Percentiles rank a stretch among this genome's conserved stretches.
These are phyloP conservation scores for Metroxylon sagu DNA, from an alignment of 176 grass and related monocot genomes.

Conservation along the genomic window DNA sequence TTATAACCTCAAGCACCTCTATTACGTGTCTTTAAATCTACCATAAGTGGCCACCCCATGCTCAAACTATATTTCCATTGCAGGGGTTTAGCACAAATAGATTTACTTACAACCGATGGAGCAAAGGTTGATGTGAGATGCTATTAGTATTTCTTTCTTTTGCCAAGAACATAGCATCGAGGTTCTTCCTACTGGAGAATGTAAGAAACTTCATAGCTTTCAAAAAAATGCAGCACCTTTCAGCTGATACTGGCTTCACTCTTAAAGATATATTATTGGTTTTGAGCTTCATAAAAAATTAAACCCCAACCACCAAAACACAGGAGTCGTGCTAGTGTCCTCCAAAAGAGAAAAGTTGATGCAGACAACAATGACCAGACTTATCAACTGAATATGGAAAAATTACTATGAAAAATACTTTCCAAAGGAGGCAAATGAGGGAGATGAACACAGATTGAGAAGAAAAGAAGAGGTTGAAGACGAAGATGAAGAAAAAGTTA, in stretches of 20 bases:
- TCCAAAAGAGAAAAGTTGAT: constrained; percentile 42
- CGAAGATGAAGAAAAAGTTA: constrained; percentile 45
- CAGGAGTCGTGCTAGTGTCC: constrained; percentile 26
- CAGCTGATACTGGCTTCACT: constrained; percentile 78
- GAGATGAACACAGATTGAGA: constrained; percentile 20
- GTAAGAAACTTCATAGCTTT: constrained; percentile 94
- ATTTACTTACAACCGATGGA: constrained; percentile 91
- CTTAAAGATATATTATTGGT: constrained; percentile 94
- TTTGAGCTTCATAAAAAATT: constrained; percentile 25
- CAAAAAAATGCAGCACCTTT: constrained; percentile 97
- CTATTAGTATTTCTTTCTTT: constrained; percentile 96
- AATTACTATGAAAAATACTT: constrained; percentile 58
- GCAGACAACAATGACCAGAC: constrained; percentile 63
- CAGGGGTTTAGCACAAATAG: constrained; percentile 99
- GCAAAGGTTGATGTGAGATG: constrained; percentile 98
- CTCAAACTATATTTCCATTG: constrained; percentile 9
- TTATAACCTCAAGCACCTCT: too few relatives aligned
- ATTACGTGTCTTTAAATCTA: too few relatives aligned
- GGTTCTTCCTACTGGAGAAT: constrained; percentile 94
- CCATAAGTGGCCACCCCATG: too few relatives aligned
- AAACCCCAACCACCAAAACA: constrained; percentile 55
- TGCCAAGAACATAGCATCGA: constrained; percentile 79
- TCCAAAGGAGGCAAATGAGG: constrained; percentile 41
- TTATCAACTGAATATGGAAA: constrained; percentile 56
- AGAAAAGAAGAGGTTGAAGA: constrained; percentile 59